phyloP scores from a whole-genome alignment of 768 basidiomycete species.

The Naganishia vishniacii region DNA sequence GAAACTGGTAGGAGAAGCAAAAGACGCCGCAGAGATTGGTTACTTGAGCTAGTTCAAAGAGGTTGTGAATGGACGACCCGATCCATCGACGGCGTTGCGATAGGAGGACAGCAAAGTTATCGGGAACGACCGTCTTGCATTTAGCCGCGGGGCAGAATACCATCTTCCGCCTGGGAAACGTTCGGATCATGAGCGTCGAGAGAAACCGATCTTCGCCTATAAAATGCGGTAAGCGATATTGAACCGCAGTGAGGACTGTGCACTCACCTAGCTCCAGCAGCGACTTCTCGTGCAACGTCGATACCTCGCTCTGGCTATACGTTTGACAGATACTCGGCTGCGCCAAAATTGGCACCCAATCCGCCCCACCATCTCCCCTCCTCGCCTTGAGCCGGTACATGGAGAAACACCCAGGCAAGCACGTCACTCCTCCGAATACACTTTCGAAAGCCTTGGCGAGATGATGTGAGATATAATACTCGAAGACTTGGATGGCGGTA shows the following conservation, averaged over 20 bases:
- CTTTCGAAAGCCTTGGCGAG: conserved; percentile 97
- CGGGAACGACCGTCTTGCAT: conserved; percentile 92
- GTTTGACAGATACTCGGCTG: conserved; percentile 96
- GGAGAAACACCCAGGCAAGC: conserved; percentile 98
- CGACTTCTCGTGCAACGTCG: conserved; percentile 96
- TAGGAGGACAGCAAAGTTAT: conserved; percentile 84
- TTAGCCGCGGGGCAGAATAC: conserved; percentile 96
- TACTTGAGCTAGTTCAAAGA: conserved; percentile 97
- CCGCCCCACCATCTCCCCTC: conserved; percentile 62
- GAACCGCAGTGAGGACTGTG: not conserved
- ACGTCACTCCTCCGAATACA: conserved; percentile 98
- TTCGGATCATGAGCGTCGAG: conserved; percentile 89
- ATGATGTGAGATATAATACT: conserved; percentile 97
- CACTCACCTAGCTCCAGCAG: conserved; percentile 62
- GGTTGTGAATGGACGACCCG: conserved; percentile 97
- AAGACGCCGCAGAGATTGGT: conserved; percentile 97
- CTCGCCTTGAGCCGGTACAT: conserved; percentile 97
- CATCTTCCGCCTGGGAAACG: conserved; percentile 98
- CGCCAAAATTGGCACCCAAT: conserved; percentile 94
- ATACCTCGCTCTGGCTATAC: conserved; percentile 89
- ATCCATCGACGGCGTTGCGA: conserved; percentile 99
- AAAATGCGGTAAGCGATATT: not conserved
- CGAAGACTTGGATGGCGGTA: conserved; percentile 73
- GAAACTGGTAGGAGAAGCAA: conserved; percentile 99
- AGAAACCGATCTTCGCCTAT: conserved; percentile 94